These are phyloP conservation scores for Fusarium zealandicum DNA, from an alignment of 2,329 filamentous ascomycete genomes.

Conservation along the genomic window DNA sequence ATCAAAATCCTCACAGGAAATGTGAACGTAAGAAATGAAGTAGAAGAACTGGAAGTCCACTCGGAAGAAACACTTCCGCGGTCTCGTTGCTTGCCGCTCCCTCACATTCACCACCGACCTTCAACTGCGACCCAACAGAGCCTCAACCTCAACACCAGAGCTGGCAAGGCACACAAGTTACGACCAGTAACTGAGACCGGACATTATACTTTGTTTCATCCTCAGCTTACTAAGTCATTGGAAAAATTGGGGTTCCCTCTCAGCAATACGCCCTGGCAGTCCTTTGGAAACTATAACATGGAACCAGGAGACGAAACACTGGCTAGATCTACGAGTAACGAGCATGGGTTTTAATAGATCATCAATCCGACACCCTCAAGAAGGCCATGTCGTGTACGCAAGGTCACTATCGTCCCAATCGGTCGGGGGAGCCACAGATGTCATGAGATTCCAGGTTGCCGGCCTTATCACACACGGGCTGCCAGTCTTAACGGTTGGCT, in stretches of 20 bases:
- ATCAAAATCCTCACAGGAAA: no score
- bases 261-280: slow-evolving; percentile 43
- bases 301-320: slow-evolving; percentile 21
- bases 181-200: slow-evolving; percentile 47
- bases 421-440: slow-evolving; percentile 58
- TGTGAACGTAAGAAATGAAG: no score
- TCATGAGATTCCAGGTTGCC: no score
- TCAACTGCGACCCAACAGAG: slow-evolving; percentile 15
- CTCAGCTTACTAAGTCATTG: slow-evolving; percentile 55
- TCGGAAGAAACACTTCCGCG: no score
- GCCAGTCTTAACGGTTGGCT: no score
- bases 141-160: slow-evolving; percentile 32
- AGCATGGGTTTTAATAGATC: background rate
- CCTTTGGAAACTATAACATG: slow-evolving; percentile 18
- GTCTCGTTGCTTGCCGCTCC: no score
- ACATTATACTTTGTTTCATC: slow-evolving; percentile 54
- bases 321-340: slow-evolving; percentile 6
- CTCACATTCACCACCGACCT: background rate
- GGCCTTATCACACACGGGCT: no score
- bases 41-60: no score
- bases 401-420: slow-evolving; percentile 55
- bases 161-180: no score
- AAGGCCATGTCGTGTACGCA: slow-evolving; percentile 51
- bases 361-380: background rate
- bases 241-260: slow-evolving; percentile 51